phyloP scores from a whole-genome alignment of 2,329 filamentous ascomycete species.

The Dryadomyces sulphureus region DNA sequence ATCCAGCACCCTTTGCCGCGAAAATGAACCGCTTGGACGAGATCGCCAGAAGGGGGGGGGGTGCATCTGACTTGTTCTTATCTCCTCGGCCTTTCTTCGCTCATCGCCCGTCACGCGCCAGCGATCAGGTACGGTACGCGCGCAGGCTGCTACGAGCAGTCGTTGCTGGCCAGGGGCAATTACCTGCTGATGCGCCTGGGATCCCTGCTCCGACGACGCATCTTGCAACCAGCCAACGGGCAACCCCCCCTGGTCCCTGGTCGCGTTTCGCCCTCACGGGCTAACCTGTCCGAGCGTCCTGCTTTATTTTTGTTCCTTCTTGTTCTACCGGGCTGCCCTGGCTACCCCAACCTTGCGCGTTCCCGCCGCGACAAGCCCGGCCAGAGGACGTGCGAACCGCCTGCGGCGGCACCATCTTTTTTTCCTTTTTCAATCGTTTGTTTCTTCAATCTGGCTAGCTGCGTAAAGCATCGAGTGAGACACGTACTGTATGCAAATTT shows the following conservation, averaged over 20 bases:
- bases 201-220: not conserved
- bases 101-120: not conserved
- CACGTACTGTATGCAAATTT: too few relatives aligned
- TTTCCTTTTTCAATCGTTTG: too few relatives aligned
- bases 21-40: not conserved
- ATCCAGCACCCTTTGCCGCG: not conserved
- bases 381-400: too few relatives aligned
- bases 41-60: too few relatives aligned
- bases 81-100: not conserved
- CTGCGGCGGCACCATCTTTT: too few relatives aligned
- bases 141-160: too few relatives aligned
- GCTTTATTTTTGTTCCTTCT: not conserved
- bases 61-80: too few relatives aligned
- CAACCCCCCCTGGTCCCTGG: not conserved
- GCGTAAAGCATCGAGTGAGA: too few relatives aligned
- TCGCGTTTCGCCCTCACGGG: not conserved
- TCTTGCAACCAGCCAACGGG: not conserved
- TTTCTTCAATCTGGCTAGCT: too few relatives aligned
- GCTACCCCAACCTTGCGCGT: not conserved
- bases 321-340: too few relatives aligned
- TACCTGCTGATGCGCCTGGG: not conserved
- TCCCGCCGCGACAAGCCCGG: too few relatives aligned
- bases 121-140: too few relatives aligned
- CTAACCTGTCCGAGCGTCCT: constrained; percentile 1
- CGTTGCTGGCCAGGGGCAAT: not conserved